A percentile compares a stretch with the other conserved stretches of the same genome.
These are phyloP conservation scores for Sanguinoderma infundibulare DNA, from an alignment of 1,284 basidiomycete genomes.

Conservation along the genomic window DNA sequence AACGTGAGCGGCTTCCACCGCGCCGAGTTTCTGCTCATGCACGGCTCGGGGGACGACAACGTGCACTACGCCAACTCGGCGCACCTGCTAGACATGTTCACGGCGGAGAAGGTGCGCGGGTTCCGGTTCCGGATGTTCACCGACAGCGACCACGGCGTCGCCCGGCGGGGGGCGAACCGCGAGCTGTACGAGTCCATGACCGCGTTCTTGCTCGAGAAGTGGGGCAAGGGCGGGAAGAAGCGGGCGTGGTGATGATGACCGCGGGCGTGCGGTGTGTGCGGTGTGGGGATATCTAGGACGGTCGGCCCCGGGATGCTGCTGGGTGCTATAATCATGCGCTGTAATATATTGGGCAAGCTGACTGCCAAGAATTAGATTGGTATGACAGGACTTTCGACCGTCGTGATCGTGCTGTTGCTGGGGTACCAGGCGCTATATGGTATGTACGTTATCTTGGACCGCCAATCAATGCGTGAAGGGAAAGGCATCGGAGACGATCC, in stretches of 20 bases:
- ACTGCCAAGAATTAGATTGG: too few relatives aligned
- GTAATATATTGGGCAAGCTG: too few relatives aligned
- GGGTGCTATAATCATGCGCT: too few relatives aligned
- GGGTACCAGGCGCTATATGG: too few relatives aligned
- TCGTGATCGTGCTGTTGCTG: too few relatives aligned
- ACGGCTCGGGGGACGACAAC: conserved; percentile 95
- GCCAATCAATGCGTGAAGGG: too few relatives aligned
- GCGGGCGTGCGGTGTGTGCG: too few relatives aligned
- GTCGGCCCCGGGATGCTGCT: too few relatives aligned
- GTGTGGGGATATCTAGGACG: too few relatives aligned
- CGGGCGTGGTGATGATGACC: conserved; percentile 16
- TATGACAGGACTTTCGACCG: too few relatives aligned
- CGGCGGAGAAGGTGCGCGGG: conserved; percentile 71
- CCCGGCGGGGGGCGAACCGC: conserved; percentile 73
- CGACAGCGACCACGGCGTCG: conserved; percentile 87
- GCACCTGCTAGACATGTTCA: conserved; percentile 91
- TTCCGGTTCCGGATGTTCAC: conserved; percentile 97
- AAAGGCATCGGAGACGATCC: too few relatives aligned
- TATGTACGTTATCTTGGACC: too few relatives aligned
- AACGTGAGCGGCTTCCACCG: conserved; percentile 85
- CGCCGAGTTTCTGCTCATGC: conserved; percentile 84
- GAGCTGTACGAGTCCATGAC: conserved; percentile 92
- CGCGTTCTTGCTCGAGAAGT: conserved; percentile 84
- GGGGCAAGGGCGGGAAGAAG: conserved; percentile 83
- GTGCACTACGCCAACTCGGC: conserved; percentile 94